Evolutionary conservation across 176 grass and related monocot genomes (phyloP).

Genomic region (Aegilops longissima): DNA sequence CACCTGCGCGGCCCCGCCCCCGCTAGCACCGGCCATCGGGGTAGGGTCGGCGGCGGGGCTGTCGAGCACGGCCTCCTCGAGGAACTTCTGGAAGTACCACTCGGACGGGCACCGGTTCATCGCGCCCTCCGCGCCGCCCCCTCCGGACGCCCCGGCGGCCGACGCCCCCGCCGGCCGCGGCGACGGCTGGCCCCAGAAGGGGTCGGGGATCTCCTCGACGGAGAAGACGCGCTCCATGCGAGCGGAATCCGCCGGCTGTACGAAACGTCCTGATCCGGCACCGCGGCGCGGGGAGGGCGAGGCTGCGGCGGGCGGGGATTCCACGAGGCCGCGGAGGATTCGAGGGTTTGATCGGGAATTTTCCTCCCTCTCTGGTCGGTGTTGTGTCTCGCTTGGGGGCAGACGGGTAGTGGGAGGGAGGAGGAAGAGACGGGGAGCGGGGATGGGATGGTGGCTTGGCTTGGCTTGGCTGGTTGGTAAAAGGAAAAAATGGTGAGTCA

Average conservation of each 20-base stretch:
- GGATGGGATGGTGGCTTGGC: not conserved
- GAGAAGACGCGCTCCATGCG: conserved; percentile 92
- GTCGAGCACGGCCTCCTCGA: conserved; percentile 67
- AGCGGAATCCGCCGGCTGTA: not conserved
- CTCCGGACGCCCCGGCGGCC: not conserved
- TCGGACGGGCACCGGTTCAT: conserved; percentile 84
- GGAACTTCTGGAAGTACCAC: conserved; percentile 96
- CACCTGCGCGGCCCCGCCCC: conserved; percentile 18
- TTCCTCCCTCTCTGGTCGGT: not conserved
- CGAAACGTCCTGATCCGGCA: not conserved
- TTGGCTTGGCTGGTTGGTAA: not conserved
- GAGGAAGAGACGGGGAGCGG: not conserved
- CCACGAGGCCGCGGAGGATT: not conserved
- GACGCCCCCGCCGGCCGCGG: not conserved
- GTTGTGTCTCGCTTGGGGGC: not conserved
- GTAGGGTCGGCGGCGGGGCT: conserved; percentile 16
- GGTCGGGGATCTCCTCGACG: conserved; percentile 70
- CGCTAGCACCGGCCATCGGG: conserved; percentile 15
- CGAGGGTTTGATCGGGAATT: conserved; percentile 28
- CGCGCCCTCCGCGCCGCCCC: not conserved
- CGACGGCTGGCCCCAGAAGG: conserved; percentile 53
- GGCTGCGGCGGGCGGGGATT: not conserved
- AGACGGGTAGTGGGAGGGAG: not conserved
- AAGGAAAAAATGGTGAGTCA: not conserved
- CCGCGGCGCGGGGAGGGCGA: not conserved